A percentile compares a stretch with the other conserved stretches of the same genome.
Evolutionary conservation across 768 basidiomycete species (phyloP).

Genomic region (Lentinula raphanica): DNA sequence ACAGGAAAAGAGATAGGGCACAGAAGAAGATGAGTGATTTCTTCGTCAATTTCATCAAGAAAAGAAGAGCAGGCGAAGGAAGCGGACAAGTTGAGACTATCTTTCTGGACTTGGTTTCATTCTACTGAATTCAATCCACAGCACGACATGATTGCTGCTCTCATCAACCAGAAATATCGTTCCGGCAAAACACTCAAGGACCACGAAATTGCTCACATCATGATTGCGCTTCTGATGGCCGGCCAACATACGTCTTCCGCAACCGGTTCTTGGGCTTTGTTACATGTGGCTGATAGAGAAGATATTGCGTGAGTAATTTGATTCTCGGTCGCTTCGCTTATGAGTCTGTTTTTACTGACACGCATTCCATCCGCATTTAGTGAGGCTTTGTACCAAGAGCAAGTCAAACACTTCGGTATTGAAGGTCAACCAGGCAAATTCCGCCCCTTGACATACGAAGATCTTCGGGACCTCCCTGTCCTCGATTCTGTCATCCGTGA

Average conservation of each 20-base stretch:
- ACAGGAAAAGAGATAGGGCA: slow-evolving; percentile 82
- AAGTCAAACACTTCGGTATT: slow-evolving; percentile 57
- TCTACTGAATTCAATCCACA: slow-evolving; percentile 19
- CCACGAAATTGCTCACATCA: slow-evolving; percentile 93
- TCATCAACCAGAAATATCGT: slow-evolving; percentile 81
- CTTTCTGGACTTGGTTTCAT: background rate
- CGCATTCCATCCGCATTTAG: slow-evolving; percentile 37
- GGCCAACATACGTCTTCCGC: slow-evolving; percentile 98
- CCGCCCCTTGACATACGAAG: slow-evolving; percentile 58
- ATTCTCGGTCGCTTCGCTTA: background rate
- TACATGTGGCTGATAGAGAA: slow-evolving; percentile 76
- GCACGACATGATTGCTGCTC: slow-evolving; percentile 88
- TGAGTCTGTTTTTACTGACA: background rate
- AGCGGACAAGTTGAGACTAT: slow-evolving; percentile 25
- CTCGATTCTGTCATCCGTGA: slow-evolving; percentile 66
- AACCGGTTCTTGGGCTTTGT: slow-evolving; percentile 82
- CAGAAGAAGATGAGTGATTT: slow-evolving; percentile 93
- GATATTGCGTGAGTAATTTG: slow-evolving; percentile 60
- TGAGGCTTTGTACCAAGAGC: slow-evolving; percentile 73
- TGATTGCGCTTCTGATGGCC: slow-evolving; percentile 99
- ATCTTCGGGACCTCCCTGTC: slow-evolving; percentile 58
- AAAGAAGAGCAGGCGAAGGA: slow-evolving; percentile 50
- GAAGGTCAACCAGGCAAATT: slow-evolving; percentile 48
- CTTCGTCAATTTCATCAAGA: slow-evolving; percentile 81
- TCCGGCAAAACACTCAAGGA: slow-evolving; percentile 73